Base-by-base conservation (phyloP, 148 eudicot species). In the Rhododendron mucronatum region DNA sequence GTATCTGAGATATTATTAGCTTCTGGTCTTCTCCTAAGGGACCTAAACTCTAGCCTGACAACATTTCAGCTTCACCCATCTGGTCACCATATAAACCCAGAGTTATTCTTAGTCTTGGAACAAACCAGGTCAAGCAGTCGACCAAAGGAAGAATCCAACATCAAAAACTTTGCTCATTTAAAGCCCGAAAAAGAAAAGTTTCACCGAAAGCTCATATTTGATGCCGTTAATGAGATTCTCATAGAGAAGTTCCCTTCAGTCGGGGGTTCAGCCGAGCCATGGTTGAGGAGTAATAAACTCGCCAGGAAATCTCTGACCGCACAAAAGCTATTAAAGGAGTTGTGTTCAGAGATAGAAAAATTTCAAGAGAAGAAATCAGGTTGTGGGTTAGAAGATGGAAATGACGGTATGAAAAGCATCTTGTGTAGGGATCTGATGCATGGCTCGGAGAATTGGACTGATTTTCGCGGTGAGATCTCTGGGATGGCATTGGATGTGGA, bases 1-100 rank as follows among this genome's bases (percentile, higher is more conserved):
- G 89, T 96, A 71, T 96, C 99, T 16, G 98, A 96, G 87, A 95
- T 96, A 71, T 89, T 96, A 77, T 89, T 96, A 83, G 95, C 99
- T 83, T 96, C 99, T 0, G 99, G 99, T 71, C 94, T 96, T 67
- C 94, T 96, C 71, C 96, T 96, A 80, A 87, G 96, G 86, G 99
- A 96, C 84, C 94, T 96, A 13, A 87, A 92, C 86, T 91, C 94
- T 8, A 92, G 93, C 86, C 88, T 89, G 78, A 86, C 91, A 9
- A 85, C 89, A 41, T 94, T 95, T 88, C 96, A 94, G 87, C 91
- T 94, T 78, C 99, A 95, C 89, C 93, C 93, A 45, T 94, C 98
- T 16, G 99, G 98, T 9, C 88, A 95, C 84, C 96, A 96, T 8
- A 95, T 95, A 91, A 94, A 94, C 86, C 97, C 97, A 0, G 96